A percentile compares a stretch with the other conserved stretches of the same genome.
phyloP scores from a whole-genome alignment of 129 eudicot genomes.

The Flaveria linearis region DNA sequence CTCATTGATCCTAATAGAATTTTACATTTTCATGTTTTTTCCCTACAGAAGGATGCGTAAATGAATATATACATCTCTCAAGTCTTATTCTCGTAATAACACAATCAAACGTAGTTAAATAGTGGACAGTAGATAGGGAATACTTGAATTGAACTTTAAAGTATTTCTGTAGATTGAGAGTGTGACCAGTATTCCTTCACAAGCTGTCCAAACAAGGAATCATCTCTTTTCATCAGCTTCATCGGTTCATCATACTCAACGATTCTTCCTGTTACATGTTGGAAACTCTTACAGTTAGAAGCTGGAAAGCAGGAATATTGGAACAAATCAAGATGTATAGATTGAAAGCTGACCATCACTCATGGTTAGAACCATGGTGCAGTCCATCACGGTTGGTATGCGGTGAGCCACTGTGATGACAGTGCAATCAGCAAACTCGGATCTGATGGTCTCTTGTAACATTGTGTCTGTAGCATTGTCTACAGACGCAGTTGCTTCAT shows the following conservation, averaged over 20 bases:
- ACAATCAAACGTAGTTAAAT: slow-evolving; percentile 21
- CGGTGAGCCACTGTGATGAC: slow-evolving; percentile 96
- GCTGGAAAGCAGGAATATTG: background rate
- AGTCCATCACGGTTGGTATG: slow-evolving; percentile 96
- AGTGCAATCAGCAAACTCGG: slow-evolving; percentile 83
- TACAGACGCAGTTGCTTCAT: slow-evolving; percentile 93
- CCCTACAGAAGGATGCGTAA: background rate
- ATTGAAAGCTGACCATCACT: slow-evolving; percentile 58
- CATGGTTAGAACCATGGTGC: slow-evolving; percentile 82
- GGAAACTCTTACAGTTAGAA: background rate
- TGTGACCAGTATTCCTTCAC: slow-evolving; percentile 94
- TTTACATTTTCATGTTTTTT: slow-evolving; percentile 29
- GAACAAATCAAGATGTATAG: background rate
- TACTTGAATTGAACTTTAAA: slow-evolving; percentile 28
- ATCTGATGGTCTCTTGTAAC: slow-evolving; percentile 79
- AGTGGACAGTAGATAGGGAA: background rate
- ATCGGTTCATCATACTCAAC: slow-evolving; percentile 88
- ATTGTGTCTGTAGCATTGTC: slow-evolving; percentile 85
- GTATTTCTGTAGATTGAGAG: slow-evolving; percentile 54
- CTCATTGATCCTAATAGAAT: background rate
- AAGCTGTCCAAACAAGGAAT: slow-evolving; percentile 82
- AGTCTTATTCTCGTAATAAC: slow-evolving; percentile 19
- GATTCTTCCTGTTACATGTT: slow-evolving; percentile 60
- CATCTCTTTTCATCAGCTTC: slow-evolving; percentile 84
- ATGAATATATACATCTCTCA: slow-evolving; percentile 14